Conservation (phyloP, 2,329 filamentous ascomycete genomes). For the Trichoderma sp. region DNA sequence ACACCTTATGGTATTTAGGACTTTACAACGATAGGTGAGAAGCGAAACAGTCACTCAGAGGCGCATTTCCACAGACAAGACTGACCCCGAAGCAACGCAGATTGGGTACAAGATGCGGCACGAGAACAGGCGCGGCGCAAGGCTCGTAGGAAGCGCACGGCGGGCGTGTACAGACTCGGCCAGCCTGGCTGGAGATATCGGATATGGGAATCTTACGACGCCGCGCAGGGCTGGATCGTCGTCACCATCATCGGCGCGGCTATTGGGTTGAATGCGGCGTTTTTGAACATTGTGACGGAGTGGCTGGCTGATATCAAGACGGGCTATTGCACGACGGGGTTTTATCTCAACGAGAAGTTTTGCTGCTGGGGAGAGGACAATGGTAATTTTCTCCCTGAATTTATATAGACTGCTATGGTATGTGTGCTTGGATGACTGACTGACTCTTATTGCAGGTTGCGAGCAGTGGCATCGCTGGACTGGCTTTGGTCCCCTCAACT, state of each 20-base stretch:
- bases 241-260: slow-evolving; percentile 89
- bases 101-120: slow-evolving; percentile 97
- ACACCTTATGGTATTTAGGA: slow-evolving; percentile 48
- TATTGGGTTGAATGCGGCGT: slow-evolving; percentile 89
- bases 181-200: slow-evolving; percentile 75
- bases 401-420: too few relatives aligned
- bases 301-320: slow-evolving; percentile 96
- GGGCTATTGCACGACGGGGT: slow-evolving; percentile 92
- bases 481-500: slow-evolving; percentile 73
- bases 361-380: slow-evolving; percentile 96
- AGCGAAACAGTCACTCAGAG: neutral
- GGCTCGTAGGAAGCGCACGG: slow-evolving; percentile 68
- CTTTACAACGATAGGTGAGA: slow-evolving; percentile 84
- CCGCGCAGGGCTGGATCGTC: slow-evolving; percentile 96
- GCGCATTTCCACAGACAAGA: slow-evolving; percentile 28
- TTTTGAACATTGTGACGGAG: slow-evolving; percentile 93
- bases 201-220: slow-evolving; percentile 85
- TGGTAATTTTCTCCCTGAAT: slow-evolving; percentile 49
- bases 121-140: slow-evolving; percentile 83
- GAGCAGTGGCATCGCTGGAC: slow-evolving; percentile 89
- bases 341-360: slow-evolving; percentile 96
- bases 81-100: slow-evolving; percentile 40
- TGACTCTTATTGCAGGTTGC: slow-evolving; percentile 59
- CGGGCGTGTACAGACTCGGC: slow-evolving; percentile 68
- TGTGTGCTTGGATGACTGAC: neutral